Evolutionary conservation across 2,329 filamentous ascomycete species (phyloP), one percentile per base, ranked within the genome.

Genomic region (Juglanconis sp.): DNA sequence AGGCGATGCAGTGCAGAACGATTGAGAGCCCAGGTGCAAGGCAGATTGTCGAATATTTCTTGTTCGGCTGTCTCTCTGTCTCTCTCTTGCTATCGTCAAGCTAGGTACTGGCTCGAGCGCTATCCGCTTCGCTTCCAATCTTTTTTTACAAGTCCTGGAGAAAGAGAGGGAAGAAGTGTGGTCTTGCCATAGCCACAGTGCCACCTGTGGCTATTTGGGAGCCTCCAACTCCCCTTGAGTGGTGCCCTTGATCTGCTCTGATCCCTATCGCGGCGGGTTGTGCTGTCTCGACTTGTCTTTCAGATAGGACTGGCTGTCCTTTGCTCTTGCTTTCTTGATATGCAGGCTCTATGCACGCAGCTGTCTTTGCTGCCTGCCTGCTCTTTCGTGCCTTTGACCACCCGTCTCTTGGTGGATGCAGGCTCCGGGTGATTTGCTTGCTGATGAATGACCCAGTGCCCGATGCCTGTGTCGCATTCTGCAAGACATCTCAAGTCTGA

Each of bases 1-100:
- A 68, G 59, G 66, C 68, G 70, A 71, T 68, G 74, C 73, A 76
- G 75, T 70, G 73, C 70, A 71, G 66, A 64, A 66, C 49, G 50
- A 63, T 52, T 60, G 57, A 56, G 55, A 65, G 65, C 68, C 53
- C 71, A 69, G 72, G 71, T 75, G 72, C 69, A 72, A 72, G 71
- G 71, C 65, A 65, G 63, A 64, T 72, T 72, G 71, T 70, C 71
- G 71, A 71, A 71, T 71, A 66, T 69, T 64, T 63, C 61, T 71
- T 68, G 66, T 63, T 72, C 62, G 59, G 65, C 57, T 63, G 47
- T 57, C 53, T 62, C 51, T 64, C 66, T 71, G 66, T 70, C 67
- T 71, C 67, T 68, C 65, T 79, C 86, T 85, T 87, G 86, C 87
- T 89, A 89, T 83, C 85, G 81, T 85, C 81, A 84, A 85, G 84